Base-by-base conservation (phyloP, 139 green algal species). In the Micromonas pusilla region DNA sequence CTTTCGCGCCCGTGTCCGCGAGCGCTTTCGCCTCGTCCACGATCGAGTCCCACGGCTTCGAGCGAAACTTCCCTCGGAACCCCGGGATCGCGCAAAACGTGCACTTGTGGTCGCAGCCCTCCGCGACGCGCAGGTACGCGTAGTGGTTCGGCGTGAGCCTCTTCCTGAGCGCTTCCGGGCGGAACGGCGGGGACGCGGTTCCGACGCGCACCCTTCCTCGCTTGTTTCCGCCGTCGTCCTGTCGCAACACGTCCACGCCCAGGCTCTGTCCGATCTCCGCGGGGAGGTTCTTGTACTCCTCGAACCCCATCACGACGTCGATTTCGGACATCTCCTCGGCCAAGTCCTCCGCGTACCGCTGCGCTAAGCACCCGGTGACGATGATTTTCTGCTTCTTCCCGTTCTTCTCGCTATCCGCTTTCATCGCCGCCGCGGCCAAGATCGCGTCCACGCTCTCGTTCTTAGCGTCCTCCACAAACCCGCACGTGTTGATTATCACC, bases 71-170 rank as follows among this genome's bases (percentile, higher is more conserved):
- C 70, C 92, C 92, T 36, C 92, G 86, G 75, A 96, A 93, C 31
- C 85, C 84, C 1, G 92, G 92, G 67, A 97, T 97, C 21, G 90
- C 88, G 72, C 92, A 97, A 83, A 97, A 97, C 53, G 87, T 94
- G 88, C 92, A 97, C 4, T 86, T 86, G 79, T 96, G 92, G 85
- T 91, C 89, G 87, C 92, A 97, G 13, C 92, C 92, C 82, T 97
- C 92, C 1, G 91, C 91, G 45, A 97, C 90, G 1, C 91, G 86
- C 71, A 97, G 84, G 80, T 97, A 97, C 4, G 91, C 91, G 19
- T 85, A 90, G 85, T 97, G 92, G 2, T 34, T 39, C 0, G 91
- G 89, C 2, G 89, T 95, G 13, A 97, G 82, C 9, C 92, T 86
- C 68, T 87, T 64, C 9, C 92, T 83, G 53, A 92, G 82, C 74